A percentile compares a stretch with the other conserved stretches of the same genome.
These are phyloP conservation scores for Cystobasidium onofrii DNA, from an alignment of 768 basidiomycete species.

Conservation along the genomic window DNA sequence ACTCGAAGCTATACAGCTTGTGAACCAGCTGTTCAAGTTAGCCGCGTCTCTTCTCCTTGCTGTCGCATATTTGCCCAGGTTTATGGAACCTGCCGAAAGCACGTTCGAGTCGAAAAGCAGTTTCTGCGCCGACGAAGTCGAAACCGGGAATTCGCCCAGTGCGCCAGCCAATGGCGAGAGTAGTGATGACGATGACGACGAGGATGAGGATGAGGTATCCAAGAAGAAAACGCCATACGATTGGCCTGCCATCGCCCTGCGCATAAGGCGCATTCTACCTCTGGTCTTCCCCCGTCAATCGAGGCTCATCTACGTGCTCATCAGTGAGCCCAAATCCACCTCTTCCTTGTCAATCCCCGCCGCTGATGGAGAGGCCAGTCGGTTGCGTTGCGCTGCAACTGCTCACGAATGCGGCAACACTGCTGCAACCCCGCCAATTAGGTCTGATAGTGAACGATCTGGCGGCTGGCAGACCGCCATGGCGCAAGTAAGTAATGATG, in stretches of 20 bases:
- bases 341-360: neutral
- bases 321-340: neutral
- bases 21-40: neutral
- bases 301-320: neutral
- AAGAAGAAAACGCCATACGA: constrained; percentile 5
- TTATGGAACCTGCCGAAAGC: neutral
- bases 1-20: neutral
- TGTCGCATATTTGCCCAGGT: neutral
- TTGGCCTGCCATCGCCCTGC: neutral
- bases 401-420: neutral
- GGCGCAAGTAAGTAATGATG: neutral
- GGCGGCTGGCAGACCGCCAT: neutral
- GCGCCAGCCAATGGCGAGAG: neutral
- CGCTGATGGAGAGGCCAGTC: neutral
- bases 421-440: constrained; percentile 9
- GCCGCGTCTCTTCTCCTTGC: neutral
- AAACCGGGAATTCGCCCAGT: neutral
- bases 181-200: neutral
- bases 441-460: constrained; percentile 6
- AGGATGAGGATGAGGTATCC: neutral
- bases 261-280: neutral
- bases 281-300: neutral
- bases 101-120: neutral
- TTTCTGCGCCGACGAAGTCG: neutral
- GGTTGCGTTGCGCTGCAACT: neutral